Base-by-base conservation (phyloP, 768 basidiomycete genomes). In the Psilocybe subaeruginosa region DNA sequence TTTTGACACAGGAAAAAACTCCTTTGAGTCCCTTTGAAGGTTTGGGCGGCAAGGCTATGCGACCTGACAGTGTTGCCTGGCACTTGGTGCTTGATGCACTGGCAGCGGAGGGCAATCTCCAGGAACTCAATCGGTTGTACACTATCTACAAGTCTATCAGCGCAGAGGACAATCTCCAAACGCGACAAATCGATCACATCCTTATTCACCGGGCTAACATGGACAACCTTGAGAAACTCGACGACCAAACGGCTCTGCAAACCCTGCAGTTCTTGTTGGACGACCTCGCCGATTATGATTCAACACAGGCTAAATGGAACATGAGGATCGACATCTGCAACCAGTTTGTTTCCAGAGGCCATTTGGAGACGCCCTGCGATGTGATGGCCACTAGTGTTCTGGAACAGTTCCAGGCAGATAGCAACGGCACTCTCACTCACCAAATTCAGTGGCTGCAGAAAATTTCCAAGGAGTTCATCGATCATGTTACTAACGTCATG, bases 41-140 rank as follows among this genome's bases (percentile, higher is more conserved):
- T 1, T 70, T 80, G 6, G 73, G 70, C 8, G 70, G 71, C 0
- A 64, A 64, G 16, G 65, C 69, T 3, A 74, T 71, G 67, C 70
- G 69, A 79, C 92, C 92, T 2, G 81, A 85, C 63, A 61, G 67
- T 3, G 62, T 74, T 2, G 81, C 86, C 0, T 93, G 90, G 88
- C 62, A 70, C 2, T 56, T 80, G n/a, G 83, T 94, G 72, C 69
- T 93, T 9, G 80, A 85, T 35, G 77, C 79, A 2, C 80, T 92
- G 30, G 84, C 84, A 0, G 68, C 72, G 11, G 72, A 80, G 9
- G 77, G 77, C 37, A 80, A 80, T 69, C 66, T 86, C 1, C 74
- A 75, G 1, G 85, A 89, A 4, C 76, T 91, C 55, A 86, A 90
- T 68, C 74, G 78, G 56, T 63, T 89, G 3, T 88, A 83, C 64